phyloP scores from a whole-genome alignment of 1,284 basidiomycete species.

The Moesziomyces globuligerus region DNA sequence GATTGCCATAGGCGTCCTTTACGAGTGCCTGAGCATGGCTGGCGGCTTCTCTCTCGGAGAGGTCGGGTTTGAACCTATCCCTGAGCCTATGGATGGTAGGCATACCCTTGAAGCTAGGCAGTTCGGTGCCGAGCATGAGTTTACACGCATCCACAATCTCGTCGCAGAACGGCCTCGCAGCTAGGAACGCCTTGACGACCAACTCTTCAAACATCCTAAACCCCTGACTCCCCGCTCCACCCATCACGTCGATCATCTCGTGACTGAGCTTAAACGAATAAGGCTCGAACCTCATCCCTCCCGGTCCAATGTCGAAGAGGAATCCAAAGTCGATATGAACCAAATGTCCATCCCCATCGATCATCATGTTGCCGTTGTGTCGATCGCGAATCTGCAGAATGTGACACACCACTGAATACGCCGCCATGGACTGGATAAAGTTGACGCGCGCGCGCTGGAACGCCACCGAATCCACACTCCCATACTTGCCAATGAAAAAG shows the following conservation, averaged over 20 bases:
- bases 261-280: constrained; percentile 95
- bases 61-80: constrained; percentile 84
- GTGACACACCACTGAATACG: constrained; percentile 98
- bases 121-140: constrained; percentile 92
- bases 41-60: constrained; percentile 89
- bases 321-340: constrained; percentile 98
- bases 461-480: constrained; percentile 83
- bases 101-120: constrained; percentile 97
- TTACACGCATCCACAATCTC: constrained; percentile 88
- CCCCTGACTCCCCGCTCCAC: constrained; percentile 89
- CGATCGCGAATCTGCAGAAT: constrained; percentile 97
- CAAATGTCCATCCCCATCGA: constrained; percentile 94
- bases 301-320: constrained; percentile 87
- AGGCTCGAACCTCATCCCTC: constrained; percentile 65
- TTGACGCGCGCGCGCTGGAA: constrained; percentile 95
- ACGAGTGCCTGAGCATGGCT: constrained; percentile 87
- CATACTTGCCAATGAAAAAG: constrained; percentile 96
- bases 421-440: constrained; percentile 99
- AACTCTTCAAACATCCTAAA: constrained; percentile 93
- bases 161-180: constrained; percentile 87
- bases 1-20: constrained; percentile 92
- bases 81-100: constrained; percentile 79
- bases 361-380: constrained; percentile 99
- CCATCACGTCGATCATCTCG: constrained; percentile 98
- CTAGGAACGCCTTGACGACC: constrained; percentile 94